phyloP scores from a whole-genome alignment of 805 yeast species.

The Candida parachauliodes region DNA sequence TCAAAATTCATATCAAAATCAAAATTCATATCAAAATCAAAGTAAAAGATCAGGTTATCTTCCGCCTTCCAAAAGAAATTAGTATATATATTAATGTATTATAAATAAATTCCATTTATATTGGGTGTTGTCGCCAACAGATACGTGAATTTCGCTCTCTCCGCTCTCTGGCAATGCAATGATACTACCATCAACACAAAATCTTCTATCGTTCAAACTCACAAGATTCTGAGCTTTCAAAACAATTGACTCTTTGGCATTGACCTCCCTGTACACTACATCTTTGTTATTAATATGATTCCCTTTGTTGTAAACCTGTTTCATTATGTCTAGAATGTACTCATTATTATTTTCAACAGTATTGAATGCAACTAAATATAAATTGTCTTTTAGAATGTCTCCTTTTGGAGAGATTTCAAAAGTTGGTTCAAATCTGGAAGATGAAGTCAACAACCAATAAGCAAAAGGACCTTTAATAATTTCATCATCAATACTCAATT shows the following conservation, averaged over 20 bases:
- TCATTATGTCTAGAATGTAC: conserved; percentile 51
- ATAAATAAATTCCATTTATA: conserved; percentile 18
- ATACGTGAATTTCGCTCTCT: conserved; percentile 13
- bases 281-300: conserved; percentile 45
- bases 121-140: conserved; percentile 17
- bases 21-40: background rate
- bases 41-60: conserved; percentile 12
- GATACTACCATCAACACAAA: conserved; percentile 69
- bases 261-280: conserved; percentile 43
- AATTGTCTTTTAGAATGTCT: conserved; percentile 33
- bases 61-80: conserved; percentile 7
- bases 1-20: background rate
- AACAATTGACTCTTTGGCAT: conserved; percentile 21
- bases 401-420: conserved; percentile 65
- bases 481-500: conserved; percentile 15
- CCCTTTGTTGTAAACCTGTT: conserved; percentile 54
- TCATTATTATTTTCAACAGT: conserved; percentile 22
- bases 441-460: conserved; percentile 56
- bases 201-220: conserved; percentile 35
- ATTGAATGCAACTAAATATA: conserved; percentile 48
- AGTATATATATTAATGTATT: conserved; percentile 5
- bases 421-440: conserved; percentile 54
- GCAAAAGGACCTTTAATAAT: conserved; percentile 43
- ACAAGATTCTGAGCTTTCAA: conserved; percentile 14
- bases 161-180: conserved; percentile 23